phyloP scores from a whole-genome alignment of 108 stramenopile species.

The Cyclotella sp. region DNA sequence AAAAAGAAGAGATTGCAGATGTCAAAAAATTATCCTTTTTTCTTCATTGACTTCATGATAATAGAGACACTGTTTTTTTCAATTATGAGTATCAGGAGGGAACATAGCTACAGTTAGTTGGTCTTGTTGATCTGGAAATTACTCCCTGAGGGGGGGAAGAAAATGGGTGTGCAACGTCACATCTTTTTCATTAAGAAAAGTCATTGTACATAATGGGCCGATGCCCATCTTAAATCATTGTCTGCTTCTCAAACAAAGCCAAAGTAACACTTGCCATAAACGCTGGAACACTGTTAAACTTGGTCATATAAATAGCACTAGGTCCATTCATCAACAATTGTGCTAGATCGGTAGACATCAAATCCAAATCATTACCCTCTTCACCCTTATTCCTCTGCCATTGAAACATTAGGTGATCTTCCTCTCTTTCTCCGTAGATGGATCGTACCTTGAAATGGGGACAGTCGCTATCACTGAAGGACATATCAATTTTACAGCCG shows the following conservation, averaged over 20 bases:
- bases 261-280: conserved; percentile 92
- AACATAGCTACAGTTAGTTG: no score
- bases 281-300: conserved; percentile 89
- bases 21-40: no score
- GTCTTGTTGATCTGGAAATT: no score
- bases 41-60: no score
- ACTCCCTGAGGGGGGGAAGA: no score
- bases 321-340: conserved; percentile 70
- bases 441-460: conserved; percentile 88
- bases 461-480: conserved; percentile 56
- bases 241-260: conserved; percentile 92
- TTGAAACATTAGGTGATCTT: conserved; percentile 90
- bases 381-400: conserved; percentile 71
- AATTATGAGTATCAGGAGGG: no score
- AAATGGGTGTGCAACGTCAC: no score
- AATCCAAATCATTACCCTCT: conserved; percentile 51
- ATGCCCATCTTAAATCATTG: conserved; percentile 54
- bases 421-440: conserved; percentile 92
- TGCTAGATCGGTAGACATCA: conserved; percentile 89
- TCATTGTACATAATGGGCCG: no score
- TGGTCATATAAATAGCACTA: conserved; percentile 79
- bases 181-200: no score
- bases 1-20: no score
- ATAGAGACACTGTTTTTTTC: no score
- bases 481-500: conserved; percentile 95